Base-by-base conservation (phyloP, 371 early-diverging fungal genomes). In the Mucor indicus region DNA sequence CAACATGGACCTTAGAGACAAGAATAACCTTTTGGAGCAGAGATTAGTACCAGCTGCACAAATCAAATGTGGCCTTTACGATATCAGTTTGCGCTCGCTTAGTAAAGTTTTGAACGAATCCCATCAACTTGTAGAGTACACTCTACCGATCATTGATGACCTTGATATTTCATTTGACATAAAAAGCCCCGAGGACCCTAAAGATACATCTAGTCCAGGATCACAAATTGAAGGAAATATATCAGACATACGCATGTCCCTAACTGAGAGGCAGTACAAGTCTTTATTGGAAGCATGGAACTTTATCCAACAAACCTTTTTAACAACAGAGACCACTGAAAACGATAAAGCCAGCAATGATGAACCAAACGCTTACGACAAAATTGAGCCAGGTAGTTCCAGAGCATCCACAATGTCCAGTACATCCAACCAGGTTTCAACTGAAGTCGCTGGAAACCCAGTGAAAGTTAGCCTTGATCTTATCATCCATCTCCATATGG, bases 221-320 rank as follows among this genome's bases (percentile, higher is more conserved):
- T 67, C 79, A 0, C 64, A 86, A 64, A 77, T 90, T 33, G 35
- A 64, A 17, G 87, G 89, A n/a, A 67, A 60, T 15, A 74, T 92
- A 38, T 89, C 90, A 1, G 89, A 90, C 40, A 80, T 95, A 11
- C 78, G 75, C 50, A 81, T 94, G 81, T 70, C 76, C 31, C 54
- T 95, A 48, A 91, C 90, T 0, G 84, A 89, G 48, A 66, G 74
- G 16, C 96, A 96, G 67, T 93, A 90, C 64, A 75, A 73, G 48
- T 82, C 85, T 37, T 67, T 91, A 1, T 69, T 91, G 11, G 82
- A 85, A 15, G 59, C 86, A 29, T 67, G 84, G 41, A 64, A 75
- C 44, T 69, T 79, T 27, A 69, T 88, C 15, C 76, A 78, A 22
- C 57, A 73, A 1, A 81, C 78, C 0, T 88, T 89, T 56, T 70